phyloP scores from a whole-genome alignment of 441 rosid species.

The Bruguiera hainesii region DNA sequence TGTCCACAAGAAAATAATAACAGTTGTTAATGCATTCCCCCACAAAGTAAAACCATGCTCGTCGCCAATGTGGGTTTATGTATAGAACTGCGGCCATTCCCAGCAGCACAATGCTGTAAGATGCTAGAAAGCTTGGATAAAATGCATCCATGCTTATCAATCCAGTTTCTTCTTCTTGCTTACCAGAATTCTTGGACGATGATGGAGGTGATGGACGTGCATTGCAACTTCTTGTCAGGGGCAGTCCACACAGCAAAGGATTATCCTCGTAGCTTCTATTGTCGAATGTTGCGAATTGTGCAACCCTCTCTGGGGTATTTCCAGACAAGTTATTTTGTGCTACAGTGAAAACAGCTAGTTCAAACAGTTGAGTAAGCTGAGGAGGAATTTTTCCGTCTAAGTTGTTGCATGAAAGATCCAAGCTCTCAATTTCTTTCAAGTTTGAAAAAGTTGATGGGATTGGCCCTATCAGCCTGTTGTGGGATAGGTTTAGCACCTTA shows the following conservation, averaged over 20 bases:
- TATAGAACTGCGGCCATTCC: background rate
- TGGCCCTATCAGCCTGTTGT: background rate
- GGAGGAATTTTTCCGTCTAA: background rate
- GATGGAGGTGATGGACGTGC: background rate
- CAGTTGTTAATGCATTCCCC: background rate
- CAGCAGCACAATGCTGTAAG: conserved; percentile 11
- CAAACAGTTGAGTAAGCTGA: background rate
- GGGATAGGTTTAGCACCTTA: background rate
- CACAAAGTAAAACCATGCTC: conserved; percentile 5
- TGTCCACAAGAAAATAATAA: background rate
- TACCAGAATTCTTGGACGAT: background rate
- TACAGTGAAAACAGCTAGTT: conserved; percentile 20
- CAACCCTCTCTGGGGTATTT: conserved; percentile 2
- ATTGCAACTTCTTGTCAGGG: conserved; percentile 16
- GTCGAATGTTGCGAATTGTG: conserved; percentile 27
- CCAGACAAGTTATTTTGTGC: conserved; percentile 32
- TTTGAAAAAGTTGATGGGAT: conserved; percentile 19
- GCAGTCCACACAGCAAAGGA: conserved; percentile 29
- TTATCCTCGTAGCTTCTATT: conserved; percentile 25
- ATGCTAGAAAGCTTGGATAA: conserved; percentile 5
- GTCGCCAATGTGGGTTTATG: conserved; percentile 17
- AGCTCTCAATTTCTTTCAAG: background rate
- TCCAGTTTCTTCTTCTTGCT: background rate
- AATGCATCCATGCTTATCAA: conserved; percentile 14
- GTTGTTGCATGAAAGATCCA: conserved; percentile 8